Base-by-base conservation (phyloP, 2,329 filamentous ascomycete genomes). In the Diaporthe sp. region DNA sequence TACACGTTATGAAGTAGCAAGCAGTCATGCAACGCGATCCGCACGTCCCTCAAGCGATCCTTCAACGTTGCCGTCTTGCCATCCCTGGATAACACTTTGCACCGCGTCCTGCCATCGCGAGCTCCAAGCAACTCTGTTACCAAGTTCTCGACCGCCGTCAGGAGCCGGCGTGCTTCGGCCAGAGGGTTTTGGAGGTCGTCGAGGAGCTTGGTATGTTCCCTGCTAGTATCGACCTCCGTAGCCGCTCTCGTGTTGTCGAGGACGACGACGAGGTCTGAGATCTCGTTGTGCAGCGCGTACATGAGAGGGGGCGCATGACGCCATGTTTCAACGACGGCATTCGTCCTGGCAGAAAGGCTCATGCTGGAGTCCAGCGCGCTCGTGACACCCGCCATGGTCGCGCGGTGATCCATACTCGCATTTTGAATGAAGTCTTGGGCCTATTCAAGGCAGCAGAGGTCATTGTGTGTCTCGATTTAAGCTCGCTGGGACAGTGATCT, bases 301-400 rank as follows among this genome's bases (percentile, higher is more conserved):
- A 65, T 31, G 10, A 65, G 61, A 65, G 61, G 61, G 25, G 61
- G 61, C 5, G 61, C 25, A 6, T 49, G 8, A 34, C 1, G 39
- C 61, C 42, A 65, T 34, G 61, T 49, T 34, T 49, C 61, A 10
- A 65, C 37, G 61, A 65, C 42, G 25, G 42, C 42, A n/a, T 65
- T 19, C 17, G 61, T 34, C 5, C 19, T 46, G 28, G 15, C 1
- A 1, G 42, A 65, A 6, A 65, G 42, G 5, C 15, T 65, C 19
- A 65, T 34, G 42, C 61, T 8, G 31, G 19, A 49, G 34, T 65
- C 61, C 28, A 65, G 19, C 19, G 42, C 19, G 42, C 28, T 65
- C 42, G 42, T 65, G 28, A 65, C 42, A 4, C 42, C 42, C 28
- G 61, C 42, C 42, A 31, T 65, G 42, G 39, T 31, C 42, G 61